Conservation (phyloP, 495 filamentous ascomycete genomes). For the Tuber indicum region DNA sequence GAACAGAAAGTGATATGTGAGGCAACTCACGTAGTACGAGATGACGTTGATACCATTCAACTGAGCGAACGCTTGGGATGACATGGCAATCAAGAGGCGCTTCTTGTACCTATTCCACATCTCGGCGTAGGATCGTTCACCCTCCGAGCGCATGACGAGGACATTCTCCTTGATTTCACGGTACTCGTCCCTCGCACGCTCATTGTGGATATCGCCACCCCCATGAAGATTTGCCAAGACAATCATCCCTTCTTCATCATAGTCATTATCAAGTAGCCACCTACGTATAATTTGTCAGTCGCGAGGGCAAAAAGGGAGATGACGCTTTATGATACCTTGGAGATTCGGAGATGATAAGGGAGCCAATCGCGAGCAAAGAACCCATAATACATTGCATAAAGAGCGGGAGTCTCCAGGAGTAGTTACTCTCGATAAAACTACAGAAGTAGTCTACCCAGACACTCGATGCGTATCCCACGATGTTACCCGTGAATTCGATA, state of each 20-base stretch:
- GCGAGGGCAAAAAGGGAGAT: not conserved
- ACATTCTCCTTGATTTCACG: constrained; percentile 99
- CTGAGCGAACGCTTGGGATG: constrained; percentile 89
- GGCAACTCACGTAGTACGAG: constrained; percentile 69
- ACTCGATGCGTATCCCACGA: constrained; percentile 86
- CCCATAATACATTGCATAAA: constrained; percentile 96
- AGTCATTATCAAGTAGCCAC: constrained; percentile 95
- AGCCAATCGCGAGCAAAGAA: constrained; percentile 70
- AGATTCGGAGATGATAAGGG: constrained; percentile 89
- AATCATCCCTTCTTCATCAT: constrained; percentile 95
- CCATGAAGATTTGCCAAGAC: constrained; percentile 98
- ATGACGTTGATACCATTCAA: constrained; percentile 99
- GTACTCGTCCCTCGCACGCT: constrained; percentile 86
- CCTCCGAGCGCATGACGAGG: constrained; percentile 83
- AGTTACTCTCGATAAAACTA: constrained; percentile 75
- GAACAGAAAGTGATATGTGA: not conserved
- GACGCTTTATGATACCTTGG: constrained; percentile 60
- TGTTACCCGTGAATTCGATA: constrained; percentile 97
- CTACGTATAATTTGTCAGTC: constrained; percentile 47
- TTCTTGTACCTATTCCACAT: constrained; percentile 93
- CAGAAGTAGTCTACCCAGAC: constrained; percentile 99
- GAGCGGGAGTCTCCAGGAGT: constrained; percentile 85
- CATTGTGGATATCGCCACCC: constrained; percentile 85
- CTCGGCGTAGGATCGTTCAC: constrained; percentile 81
- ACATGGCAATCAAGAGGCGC: constrained; percentile 98